phyloP scores from a whole-genome alignment of 371 early-diverging fungal genomes.

The Mucor sp. region DNA sequence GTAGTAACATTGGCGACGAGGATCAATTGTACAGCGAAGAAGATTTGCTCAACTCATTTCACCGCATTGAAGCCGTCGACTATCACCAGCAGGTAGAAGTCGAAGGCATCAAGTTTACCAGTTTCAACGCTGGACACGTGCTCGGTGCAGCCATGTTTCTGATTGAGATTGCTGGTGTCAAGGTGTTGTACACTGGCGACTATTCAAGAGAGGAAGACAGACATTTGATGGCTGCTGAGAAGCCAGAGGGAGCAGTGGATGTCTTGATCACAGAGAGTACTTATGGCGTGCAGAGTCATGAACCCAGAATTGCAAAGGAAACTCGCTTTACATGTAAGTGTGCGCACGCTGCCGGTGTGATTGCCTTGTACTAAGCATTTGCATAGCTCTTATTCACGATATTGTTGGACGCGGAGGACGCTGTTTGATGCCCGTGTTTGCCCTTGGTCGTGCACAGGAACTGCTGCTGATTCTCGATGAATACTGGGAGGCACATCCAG shows the following conservation, averaged over 20 bases:
- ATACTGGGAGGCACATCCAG: conserved; percentile 97
- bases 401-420: conserved; percentile 97
- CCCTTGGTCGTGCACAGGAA: conserved; percentile 99
- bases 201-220: conserved; percentile 99
- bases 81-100: conserved; percentile 98
- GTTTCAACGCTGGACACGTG: conserved; percentile 99
- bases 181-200: conserved; percentile 98
- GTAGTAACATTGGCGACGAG: conserved; percentile 82
- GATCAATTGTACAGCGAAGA: conserved; percentile 96
- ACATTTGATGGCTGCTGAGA: conserved; percentile 99
- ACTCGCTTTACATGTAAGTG: conserved; percentile 82
- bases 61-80: conserved; percentile 97
- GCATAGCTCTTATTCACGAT: conserved; percentile 76
- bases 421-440: conserved; percentile 99
- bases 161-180: conserved; percentile 97
- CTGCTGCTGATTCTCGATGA: conserved; percentile 99
- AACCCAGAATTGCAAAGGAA: conserved; percentile 97
- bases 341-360: not conserved
- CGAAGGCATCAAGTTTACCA: conserved; percentile 96
- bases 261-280: conserved; percentile 99
- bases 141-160: conserved; percentile 99
- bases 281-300: conserved; percentile 98
- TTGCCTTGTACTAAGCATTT: not conserved
- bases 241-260: conserved; percentile 87
- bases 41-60: conserved; percentile 90